Conservation (phyloP, 2,329 filamentous ascomycete species). For the Sclerotinia glacialis region DNA sequence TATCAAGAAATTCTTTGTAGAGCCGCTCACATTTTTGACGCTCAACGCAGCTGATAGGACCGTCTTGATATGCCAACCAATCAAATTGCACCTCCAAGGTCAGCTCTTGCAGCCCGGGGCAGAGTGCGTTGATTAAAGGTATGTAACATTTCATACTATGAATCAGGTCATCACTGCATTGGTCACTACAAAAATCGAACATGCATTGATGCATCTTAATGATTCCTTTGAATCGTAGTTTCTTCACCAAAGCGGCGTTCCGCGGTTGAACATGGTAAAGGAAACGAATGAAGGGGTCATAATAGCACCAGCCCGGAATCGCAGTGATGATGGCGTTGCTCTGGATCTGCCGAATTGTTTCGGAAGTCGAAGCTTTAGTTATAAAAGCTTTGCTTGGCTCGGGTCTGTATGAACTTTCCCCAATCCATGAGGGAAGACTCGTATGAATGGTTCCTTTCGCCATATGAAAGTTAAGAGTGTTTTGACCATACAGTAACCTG, state of each 20-base stretch:
- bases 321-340: background rate
- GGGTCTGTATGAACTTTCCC: background rate
- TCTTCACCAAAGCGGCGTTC: background rate
- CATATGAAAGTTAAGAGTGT: background rate
- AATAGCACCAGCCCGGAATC: background rate
- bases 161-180: background rate
- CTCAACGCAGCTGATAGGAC: no score
- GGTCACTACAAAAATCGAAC: background rate
- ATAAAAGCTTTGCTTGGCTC: background rate
- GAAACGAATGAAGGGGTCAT: background rate
- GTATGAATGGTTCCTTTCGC: no score
- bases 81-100: background rate
- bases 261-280: background rate
- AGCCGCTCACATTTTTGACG: background rate
- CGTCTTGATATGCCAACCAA: no score
- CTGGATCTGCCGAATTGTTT: background rate
- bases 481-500: background rate
- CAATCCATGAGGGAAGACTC: background rate
- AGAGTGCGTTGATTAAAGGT: background rate
- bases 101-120: background rate
- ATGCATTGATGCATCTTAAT: background rate
- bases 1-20: background rate
- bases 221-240: background rate
- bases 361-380: rapidly evolving
- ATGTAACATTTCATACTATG: background rate